Conservation (phyloP, 2,329 filamentous ascomycete genomes). For the Ceratocystis destructans region DNA sequence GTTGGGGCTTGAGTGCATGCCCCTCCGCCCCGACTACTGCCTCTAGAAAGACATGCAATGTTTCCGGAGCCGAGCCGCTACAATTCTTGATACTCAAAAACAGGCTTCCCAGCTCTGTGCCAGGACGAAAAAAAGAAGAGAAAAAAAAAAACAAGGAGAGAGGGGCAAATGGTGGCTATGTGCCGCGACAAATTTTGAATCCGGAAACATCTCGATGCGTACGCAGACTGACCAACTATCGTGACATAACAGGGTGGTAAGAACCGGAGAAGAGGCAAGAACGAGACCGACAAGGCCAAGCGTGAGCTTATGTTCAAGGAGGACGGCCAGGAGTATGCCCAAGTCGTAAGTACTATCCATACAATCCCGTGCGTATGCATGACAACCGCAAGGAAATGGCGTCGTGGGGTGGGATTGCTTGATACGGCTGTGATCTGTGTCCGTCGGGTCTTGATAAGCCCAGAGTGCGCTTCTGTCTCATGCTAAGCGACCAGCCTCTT, state of each 20-base stretch:
- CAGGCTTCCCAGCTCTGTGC: not conserved
- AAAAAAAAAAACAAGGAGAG: not conserved
- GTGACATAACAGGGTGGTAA: slow-evolving; percentile 67
- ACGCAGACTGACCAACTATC: not conserved
- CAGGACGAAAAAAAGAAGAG: not conserved
- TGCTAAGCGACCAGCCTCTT: not conserved
- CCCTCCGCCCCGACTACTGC: not conserved
- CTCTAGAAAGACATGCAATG: not conserved
- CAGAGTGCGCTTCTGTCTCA: not conserved
- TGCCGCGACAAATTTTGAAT: not conserved
- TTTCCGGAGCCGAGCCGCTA: no score
- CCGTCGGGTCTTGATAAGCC: not conserved
- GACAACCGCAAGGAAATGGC: not conserved
- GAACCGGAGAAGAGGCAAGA: slow-evolving; percentile 96
- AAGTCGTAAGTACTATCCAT: slow-evolving; percentile 16
- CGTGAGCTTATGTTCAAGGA: slow-evolving; percentile 98
- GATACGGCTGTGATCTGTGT: not conserved
- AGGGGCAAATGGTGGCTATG: not conserved
- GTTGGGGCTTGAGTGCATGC: not conserved
- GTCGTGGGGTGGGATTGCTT: not conserved
- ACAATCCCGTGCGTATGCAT: not conserved
- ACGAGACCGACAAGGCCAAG: slow-evolving; percentile 98
- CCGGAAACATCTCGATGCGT: not conserved
- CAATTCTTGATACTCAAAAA: not conserved
- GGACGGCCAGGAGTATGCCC: slow-evolving; percentile 62